Percentiles rank a stretch among this genome's conserved stretches.
Evolutionary conservation across 805 yeast genomes (phyloP).

Genomic region (Yarrowia yakushimensis): DNA sequence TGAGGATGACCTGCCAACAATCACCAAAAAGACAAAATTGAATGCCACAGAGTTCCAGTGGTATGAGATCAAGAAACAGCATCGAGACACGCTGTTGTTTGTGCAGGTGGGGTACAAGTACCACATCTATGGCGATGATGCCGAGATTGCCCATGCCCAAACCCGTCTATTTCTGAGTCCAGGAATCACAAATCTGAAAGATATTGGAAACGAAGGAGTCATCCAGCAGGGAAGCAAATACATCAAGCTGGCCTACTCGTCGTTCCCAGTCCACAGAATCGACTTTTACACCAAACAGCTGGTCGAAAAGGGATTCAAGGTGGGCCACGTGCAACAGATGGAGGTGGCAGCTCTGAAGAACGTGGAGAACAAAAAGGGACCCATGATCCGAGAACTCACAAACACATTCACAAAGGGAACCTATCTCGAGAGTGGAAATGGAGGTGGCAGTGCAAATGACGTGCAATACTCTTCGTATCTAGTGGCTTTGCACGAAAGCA

Average conservation of each 20-base stretch:
- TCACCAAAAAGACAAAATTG: constrained; percentile 36
- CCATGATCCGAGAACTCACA: constrained; percentile 67
- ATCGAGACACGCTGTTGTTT: constrained; percentile 69
- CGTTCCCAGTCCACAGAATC: constrained; percentile 75
- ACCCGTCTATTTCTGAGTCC: constrained; percentile 61
- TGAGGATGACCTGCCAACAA: background rate
- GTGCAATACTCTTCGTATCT: constrained; percentile 31
- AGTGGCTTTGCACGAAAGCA: constrained; percentile 29
- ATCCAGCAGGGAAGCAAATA: constrained; percentile 44
- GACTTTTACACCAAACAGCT: constrained; percentile 73
- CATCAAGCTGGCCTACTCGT: constrained; percentile 71
- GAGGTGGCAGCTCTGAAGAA: constrained; percentile 77
- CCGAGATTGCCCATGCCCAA: constrained; percentile 60
- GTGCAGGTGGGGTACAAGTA: constrained; percentile 91
- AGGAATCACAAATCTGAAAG: constrained; percentile 58
- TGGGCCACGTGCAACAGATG: constrained; percentile 81
- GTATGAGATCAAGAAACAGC: constrained; percentile 54
- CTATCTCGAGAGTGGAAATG: constrained; percentile 59
- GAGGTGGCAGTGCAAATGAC: constrained; percentile 27
- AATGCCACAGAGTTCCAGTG: constrained; percentile 84
- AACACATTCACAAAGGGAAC: constrained; percentile 81
- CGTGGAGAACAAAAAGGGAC: constrained; percentile 49
- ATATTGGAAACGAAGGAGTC: constrained; percentile 38
- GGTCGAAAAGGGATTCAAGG: constrained; percentile 67
- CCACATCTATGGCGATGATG: constrained; percentile 83